Conservation (phyloP, 2,329 filamentous ascomycete species). For the Pseudogymnoascus pannorum region DNA sequence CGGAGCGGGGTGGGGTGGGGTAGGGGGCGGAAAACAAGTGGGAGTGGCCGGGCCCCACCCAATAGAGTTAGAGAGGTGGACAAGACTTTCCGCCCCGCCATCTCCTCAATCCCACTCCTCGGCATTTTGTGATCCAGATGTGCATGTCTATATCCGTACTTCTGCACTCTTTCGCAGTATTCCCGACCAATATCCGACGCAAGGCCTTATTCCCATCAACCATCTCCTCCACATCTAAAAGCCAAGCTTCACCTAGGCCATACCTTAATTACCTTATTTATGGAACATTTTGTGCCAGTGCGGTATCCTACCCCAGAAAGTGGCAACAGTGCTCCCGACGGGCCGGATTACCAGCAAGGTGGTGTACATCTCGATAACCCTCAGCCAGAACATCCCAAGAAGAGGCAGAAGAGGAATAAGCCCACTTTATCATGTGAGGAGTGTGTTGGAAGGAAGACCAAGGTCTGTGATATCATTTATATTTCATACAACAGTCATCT, state of each 20-base stretch:
- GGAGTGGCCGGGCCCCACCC: background rate
- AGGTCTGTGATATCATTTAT: slow-evolving; percentile 41
- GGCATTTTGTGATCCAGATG: slow-evolving; percentile 2
- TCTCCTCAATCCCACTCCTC: background rate
- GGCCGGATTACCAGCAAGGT: background rate
- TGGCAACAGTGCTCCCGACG: background rate
- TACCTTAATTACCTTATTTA: background rate
- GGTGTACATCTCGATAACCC: background rate
- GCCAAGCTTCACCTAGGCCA: background rate
- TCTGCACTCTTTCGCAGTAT: background rate
- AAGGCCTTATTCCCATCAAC: slow-evolving; percentile 27
- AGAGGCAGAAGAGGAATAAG: slow-evolving; percentile 80
- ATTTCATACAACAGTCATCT: background rate
- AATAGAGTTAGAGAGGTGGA: background rate
- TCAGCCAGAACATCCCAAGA: slow-evolving; percentile 30
- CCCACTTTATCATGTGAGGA: slow-evolving; percentile 72
- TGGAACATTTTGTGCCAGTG: background rate
- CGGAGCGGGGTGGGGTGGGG: background rate
- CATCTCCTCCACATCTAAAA: slow-evolving; percentile 9
- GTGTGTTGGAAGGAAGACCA: slow-evolving; percentile 77
- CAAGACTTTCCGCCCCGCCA: slow-evolving; percentile 7
- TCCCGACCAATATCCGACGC: slow-evolving; percentile 5
- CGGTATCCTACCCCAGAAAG: background rate
- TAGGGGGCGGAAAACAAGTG: background rate
- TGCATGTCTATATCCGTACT: background rate